These are phyloP conservation scores for Backusella morwellensis DNA, from an alignment of 192 early-diverging fungal genomes.

Conservation along the genomic window DNA sequence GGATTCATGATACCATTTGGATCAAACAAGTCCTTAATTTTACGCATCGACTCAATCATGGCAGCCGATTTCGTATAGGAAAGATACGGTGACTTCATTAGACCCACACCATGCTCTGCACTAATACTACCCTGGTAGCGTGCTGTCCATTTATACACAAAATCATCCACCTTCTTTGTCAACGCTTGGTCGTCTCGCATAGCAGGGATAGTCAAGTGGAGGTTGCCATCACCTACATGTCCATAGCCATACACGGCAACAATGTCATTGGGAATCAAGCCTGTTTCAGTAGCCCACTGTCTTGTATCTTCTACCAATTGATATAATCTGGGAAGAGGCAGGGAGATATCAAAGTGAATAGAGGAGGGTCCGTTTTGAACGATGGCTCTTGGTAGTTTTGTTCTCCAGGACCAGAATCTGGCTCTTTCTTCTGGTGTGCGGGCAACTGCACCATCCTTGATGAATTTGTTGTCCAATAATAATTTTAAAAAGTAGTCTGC, in stretches of 20 bases:
- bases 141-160: slow-evolving; percentile 84
- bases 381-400: slow-evolving; percentile 88
- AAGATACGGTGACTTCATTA: slow-evolving; percentile 62
- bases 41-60: slow-evolving; percentile 70
- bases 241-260: slow-evolving; percentile 88
- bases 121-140: slow-evolving; percentile 65
- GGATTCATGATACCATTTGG: slow-evolving; percentile 85
- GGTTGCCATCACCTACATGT: slow-evolving; percentile 94
- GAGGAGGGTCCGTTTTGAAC: slow-evolving; percentile 80
- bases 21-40: slow-evolving; percentile 79
- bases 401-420: slow-evolving; percentile 85
- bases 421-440: slow-evolving; percentile 65
- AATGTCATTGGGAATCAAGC: slow-evolving; percentile 51
- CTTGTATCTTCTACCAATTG: slow-evolving; percentile 75
- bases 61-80: slow-evolving; percentile 65
- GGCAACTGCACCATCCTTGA: slow-evolving; percentile 83
- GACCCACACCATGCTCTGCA: slow-evolving; percentile 86
- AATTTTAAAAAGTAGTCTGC: slow-evolving; percentile 68
- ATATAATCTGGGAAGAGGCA: slow-evolving; percentile 83
- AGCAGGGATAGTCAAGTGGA: slow-evolving; percentile 88
- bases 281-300: slow-evolving; percentile 49
- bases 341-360: slow-evolving; percentile 93
- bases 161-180: slow-evolving; percentile 72
- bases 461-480: slow-evolving; percentile 66
- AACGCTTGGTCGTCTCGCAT: slow-evolving; percentile 12